phyloP scores from a whole-genome alignment of 1,284 basidiomycete genomes.

The Trametes polyzona region DNA sequence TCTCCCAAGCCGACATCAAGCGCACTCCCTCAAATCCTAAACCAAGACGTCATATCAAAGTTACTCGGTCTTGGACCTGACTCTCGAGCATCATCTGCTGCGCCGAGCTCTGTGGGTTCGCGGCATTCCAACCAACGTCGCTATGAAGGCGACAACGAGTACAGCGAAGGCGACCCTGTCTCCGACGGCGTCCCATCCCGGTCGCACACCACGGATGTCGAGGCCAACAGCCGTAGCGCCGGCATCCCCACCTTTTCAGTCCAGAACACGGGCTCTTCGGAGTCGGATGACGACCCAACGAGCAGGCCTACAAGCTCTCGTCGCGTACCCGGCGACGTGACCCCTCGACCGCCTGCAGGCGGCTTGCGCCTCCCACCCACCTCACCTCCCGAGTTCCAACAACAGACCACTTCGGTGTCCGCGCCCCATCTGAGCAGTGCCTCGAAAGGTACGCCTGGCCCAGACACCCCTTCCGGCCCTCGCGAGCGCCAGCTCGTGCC shows the following conservation, averaged over 20 bases:
- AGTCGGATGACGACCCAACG: slow-evolving; percentile 14
- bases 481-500: slow-evolving; percentile 47
- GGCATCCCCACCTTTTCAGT: slow-evolving; percentile 28
- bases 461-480: slow-evolving; percentile 9
- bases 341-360: slow-evolving; percentile 47
- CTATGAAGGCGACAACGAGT: slow-evolving; percentile 61
- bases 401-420: slow-evolving; percentile 8
- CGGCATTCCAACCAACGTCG: slow-evolving; percentile 46
- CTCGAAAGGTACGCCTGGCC: slow-evolving; percentile 4
- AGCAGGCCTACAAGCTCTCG: slow-evolving; percentile 10
- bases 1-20: slow-evolving; percentile 53
- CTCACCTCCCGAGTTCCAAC: slow-evolving; percentile 23
- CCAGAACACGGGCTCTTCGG: slow-evolving; percentile 16
- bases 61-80: slow-evolving; percentile 52
- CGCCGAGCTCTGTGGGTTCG: slow-evolving; percentile 44
- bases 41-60: slow-evolving; percentile 64
- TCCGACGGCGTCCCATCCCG: slow-evolving; percentile 46
- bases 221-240: slow-evolving; percentile 36
- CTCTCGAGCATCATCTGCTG: slow-evolving; percentile 56
- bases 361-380: slow-evolving; percentile 35
- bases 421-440: slow-evolving; percentile 14
- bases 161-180: slow-evolving; percentile 36
- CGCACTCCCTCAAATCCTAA: slow-evolving; percentile 58
- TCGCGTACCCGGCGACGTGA: slow-evolving; percentile 49
- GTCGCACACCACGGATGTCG: slow-evolving; percentile 43